Base-by-base conservation (phyloP, 306 rosid species). In the Begonia loranthoides region DNA sequence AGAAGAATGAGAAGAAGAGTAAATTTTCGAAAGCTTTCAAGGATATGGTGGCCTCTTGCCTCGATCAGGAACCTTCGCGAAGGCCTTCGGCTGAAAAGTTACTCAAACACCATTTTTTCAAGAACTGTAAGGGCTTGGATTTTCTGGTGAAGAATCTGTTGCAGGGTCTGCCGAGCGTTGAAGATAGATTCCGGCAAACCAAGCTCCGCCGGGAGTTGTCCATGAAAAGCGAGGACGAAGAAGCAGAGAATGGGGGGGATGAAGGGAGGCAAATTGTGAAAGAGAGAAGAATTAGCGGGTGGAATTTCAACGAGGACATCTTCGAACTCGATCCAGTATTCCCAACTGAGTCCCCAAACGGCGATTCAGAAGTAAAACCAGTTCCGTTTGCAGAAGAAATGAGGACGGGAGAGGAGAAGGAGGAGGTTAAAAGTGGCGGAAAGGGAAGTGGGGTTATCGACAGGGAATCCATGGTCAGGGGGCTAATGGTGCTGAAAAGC, bases 301-400 rank as follows among this genome's bases (percentile, higher is more conserved):
- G 88, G 93, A 75, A 79, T 53, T 86, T 74, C 68, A 77, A 86
- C 43, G 83, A 82, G 66, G 83, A 81, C 0, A 79, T 70, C 2
- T 67, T 86, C 50, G 45, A 72, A 13, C 76, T 86, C 13, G 66
- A 76, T 9, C 79, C 84, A 4, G 72, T 76, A 0, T 85, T 78
- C 36, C 87, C 76, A 4, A 56, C 48, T 1, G 63, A 64, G 22
- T 9, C 15, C 5, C 12, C 58, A 7, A 11, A 1, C 0, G 67
- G 48, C 1, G 46, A 57, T 36, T 34, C 58, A 0, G 21, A 14
- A 1, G 57, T 17, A 7, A 76, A 73, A 58, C 64, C 57, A 50
- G 77, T 68, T 12, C 6, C 48, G 10, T 61, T 68, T 52, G 77
- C 59, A 7, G 63, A 68, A 0, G 75, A 82, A 49, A 50, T 15